Conservation (phyloP, 495 filamentous ascomycete genomes). For the Haplographium delicatum region DNA sequence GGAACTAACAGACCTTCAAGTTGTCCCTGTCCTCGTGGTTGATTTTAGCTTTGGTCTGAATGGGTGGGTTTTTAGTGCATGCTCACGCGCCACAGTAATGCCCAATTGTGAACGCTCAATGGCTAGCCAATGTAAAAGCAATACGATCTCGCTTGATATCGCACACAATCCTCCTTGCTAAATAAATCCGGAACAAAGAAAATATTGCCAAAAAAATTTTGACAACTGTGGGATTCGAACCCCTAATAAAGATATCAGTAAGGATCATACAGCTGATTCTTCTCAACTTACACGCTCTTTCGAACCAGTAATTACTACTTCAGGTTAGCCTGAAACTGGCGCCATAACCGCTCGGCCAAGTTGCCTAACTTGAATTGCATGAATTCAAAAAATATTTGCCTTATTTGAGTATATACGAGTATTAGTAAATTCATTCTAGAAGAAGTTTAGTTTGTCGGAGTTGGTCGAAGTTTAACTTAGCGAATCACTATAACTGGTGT, state of each 20-base stretch:
- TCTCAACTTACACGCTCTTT: conserved; percentile 20
- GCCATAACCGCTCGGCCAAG: conserved; percentile 21
- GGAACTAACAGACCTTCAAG: too few relatives aligned
- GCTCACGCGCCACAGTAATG: too few relatives aligned
- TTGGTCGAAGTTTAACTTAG: too few relatives aligned
- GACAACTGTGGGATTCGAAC: conserved; percentile 19
- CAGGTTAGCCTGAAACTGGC: conserved; percentile 21
- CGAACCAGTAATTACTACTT: conserved; percentile 15
- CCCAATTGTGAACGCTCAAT: too few relatives aligned
- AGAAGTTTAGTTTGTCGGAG: background rate
- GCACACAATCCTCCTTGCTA: background rate
- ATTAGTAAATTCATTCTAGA: background rate
- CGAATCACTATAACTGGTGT: too few relatives aligned
- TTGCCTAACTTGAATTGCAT: background rate
- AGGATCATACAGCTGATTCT: too few relatives aligned
- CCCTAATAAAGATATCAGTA: too few relatives aligned
- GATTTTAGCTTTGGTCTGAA: too few relatives aligned
- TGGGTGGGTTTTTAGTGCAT: too few relatives aligned
- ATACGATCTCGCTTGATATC: too few relatives aligned
- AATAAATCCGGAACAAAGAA: background rate
- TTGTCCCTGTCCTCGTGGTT: conserved; percentile 2
- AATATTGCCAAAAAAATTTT: conserved; percentile 2
- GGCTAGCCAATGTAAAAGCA: background rate
- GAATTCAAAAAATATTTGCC: background rate
- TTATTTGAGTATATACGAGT: background rate